These are phyloP conservation scores for Pleurotus cornucopiae DNA, from an alignment of 768 basidiomycete genomes.

Conservation along the genomic window DNA sequence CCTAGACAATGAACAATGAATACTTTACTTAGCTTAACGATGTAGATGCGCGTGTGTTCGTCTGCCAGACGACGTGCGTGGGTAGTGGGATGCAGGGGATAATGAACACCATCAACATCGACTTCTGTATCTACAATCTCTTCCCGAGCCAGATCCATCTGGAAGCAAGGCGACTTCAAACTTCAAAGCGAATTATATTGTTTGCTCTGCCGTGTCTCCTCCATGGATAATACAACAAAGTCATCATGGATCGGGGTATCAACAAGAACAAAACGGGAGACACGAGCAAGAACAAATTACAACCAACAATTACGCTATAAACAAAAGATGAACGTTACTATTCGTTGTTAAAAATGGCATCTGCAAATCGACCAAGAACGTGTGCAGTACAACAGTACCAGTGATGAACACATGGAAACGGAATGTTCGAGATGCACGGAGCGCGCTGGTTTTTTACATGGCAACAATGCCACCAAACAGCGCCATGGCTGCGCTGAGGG, in stretches of 20 bases:
- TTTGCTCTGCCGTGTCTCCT: not conserved
- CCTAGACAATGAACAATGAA: too few relatives aligned
- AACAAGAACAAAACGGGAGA: not conserved
- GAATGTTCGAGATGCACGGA: not conserved
- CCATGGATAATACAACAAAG: slow-evolving; percentile 2
- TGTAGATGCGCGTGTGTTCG: too few relatives aligned
- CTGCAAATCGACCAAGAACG: not conserved
- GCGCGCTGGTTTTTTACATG: not conserved
- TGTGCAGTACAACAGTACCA: not conserved
- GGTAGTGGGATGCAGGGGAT: too few relatives aligned
- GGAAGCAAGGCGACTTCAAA: too few relatives aligned
- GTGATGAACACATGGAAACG: not conserved
- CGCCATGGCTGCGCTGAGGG: slow-evolving; percentile 5
- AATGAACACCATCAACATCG: too few relatives aligned
- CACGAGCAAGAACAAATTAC: not conserved
- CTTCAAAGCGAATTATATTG: not conserved
- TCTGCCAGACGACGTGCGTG: too few relatives aligned
- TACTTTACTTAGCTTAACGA: too few relatives aligned
- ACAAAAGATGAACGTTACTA: not conserved
- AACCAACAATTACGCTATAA: not conserved
- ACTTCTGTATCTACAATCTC: too few relatives aligned
- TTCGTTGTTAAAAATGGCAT: not conserved
- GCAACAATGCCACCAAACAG: slow-evolving; percentile 1
- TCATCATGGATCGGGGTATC: not conserved
- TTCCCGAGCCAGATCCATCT: too few relatives aligned